Evolutionary conservation across 345 rosid genomes (phyloP).

Genomic region (Populus davidiana): DNA sequence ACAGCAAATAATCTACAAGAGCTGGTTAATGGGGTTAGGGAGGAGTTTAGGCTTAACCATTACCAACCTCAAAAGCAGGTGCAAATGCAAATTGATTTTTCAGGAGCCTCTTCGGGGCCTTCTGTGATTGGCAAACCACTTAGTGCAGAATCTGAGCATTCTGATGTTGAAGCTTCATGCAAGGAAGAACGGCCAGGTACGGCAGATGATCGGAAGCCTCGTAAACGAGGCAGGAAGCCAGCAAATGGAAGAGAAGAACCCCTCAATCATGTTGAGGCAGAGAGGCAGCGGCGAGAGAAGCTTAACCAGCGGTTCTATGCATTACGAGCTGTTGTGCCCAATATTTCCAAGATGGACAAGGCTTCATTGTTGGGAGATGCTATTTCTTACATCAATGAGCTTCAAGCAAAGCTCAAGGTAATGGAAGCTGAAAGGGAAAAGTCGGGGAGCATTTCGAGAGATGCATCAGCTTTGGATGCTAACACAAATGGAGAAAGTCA

Average conservation of each 20-base stretch:
- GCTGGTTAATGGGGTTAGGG: constrained; percentile 43
- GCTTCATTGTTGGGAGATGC: constrained; percentile 94
- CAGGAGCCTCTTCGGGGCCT: constrained; percentile 62
- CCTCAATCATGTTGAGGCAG: constrained; percentile 96
- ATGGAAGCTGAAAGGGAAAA: constrained; percentile 72
- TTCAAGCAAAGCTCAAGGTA: constrained; percentile 70
- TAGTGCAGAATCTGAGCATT: constrained; percentile 54
- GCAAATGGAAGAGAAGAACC: constrained; percentile 98
- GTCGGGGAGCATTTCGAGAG: constrained; percentile 45
- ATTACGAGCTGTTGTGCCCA: constrained; percentile 92
- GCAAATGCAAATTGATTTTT: constrained; percentile 73
- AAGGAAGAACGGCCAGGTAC: constrained; percentile 42
- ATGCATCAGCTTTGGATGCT: constrained; percentile 28
- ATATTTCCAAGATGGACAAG: constrained; percentile 98
- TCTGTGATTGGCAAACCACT: constrained; percentile 40
- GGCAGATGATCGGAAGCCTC: constrained; percentile 68
- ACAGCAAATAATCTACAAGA: constrained; percentile 42
- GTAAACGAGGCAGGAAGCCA: constrained; percentile 94
- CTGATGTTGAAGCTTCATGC: constrained; percentile 77
- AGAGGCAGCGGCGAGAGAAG: constrained; percentile 93
- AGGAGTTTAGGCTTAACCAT: constrained; percentile 42
- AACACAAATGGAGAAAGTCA: constrained; percentile 28
- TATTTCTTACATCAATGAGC: constrained; percentile 89
- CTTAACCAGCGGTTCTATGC: constrained; percentile 93
- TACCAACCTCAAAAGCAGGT: constrained; percentile 52